Percentiles rank a stretch among this genome's conserved stretches.
phyloP scores from a whole-genome alignment of 257 asterid genomes.

The Fraxinus cuspidata region DNA sequence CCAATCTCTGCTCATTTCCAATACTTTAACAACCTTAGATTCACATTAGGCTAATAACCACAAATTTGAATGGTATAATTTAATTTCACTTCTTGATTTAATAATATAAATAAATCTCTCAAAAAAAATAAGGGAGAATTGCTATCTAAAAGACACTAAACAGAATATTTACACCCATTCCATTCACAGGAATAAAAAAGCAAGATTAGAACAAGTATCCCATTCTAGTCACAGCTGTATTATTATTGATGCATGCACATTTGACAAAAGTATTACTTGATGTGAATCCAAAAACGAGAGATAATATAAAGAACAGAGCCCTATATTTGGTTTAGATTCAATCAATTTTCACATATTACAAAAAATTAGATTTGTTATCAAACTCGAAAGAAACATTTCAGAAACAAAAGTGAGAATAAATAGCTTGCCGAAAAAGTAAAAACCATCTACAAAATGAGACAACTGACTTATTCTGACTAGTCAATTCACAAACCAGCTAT shows the following conservation, averaged over 20 bases:
- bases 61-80: background rate
- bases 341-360: background rate
- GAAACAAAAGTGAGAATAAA: background rate
- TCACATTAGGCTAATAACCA: background rate
- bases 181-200: background rate
- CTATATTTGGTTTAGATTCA: background rate
- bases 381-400: background rate
- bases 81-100: background rate
- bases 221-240: background rate
- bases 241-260: background rate
- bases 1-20: conserved; percentile 2
- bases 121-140: background rate
- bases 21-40: background rate
- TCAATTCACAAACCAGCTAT: background rate
- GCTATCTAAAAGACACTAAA: background rate
- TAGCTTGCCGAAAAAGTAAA: background rate
- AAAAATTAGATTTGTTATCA: background rate
- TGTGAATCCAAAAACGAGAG: background rate
- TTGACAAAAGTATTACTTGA: background rate
- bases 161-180: background rate
- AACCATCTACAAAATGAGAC: background rate
- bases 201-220: background rate
- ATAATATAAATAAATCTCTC: background rate
- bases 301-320: background rate
- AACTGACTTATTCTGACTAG: background rate